A percentile compares a stretch with the other conserved stretches of the same genome.
Evolutionary conservation across 805 yeast genomes (phyloP).

Genomic region (Candida loeiensis): DNA sequence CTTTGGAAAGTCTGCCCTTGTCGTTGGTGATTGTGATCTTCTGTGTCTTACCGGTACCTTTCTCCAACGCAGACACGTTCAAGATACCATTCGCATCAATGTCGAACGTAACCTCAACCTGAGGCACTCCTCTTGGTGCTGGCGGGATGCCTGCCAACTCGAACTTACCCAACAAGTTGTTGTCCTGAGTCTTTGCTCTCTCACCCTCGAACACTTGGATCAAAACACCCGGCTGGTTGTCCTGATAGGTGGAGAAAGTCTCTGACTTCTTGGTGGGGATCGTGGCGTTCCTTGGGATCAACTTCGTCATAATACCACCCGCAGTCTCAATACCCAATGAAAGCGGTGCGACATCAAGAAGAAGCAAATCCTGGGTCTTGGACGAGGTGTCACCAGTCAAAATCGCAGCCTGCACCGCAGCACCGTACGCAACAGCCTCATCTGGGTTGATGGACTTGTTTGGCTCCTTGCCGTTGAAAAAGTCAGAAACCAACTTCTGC

Average conservation of each 20-base stretch:
- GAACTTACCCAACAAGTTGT: slow-evolving; percentile 83
- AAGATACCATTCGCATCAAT: slow-evolving; percentile 84
- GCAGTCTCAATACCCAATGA: slow-evolving; percentile 95
- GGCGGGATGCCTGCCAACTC: slow-evolving; percentile 86
- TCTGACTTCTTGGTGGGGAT: slow-evolving; percentile 95
- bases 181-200: slow-evolving; percentile 91
- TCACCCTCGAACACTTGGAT: slow-evolving; percentile 96
- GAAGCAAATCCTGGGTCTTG: slow-evolving; percentile 49
- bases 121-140: slow-evolving; percentile 90
- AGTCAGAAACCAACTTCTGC: slow-evolving; percentile 86
- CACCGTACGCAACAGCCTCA: slow-evolving; percentile 99
- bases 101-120: slow-evolving; percentile 85
- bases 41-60: slow-evolving; percentile 91
- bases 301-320: slow-evolving; percentile 96
- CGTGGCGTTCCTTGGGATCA: slow-evolving; percentile 91
- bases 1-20: slow-evolving; percentile 90
- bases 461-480: slow-evolving; percentile 91
- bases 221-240: slow-evolving; percentile 92
- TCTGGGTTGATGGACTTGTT: slow-evolving; percentile 98
- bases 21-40: slow-evolving; percentile 90
- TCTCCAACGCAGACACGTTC: slow-evolving; percentile 83
- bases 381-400: slow-evolving; percentile 76
- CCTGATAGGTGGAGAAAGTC: slow-evolving; percentile 93
- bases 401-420: slow-evolving; percentile 99
- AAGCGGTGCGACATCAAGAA: slow-evolving; percentile 90